These are phyloP conservation scores for Pleurotus tuber-regium DNA, from an alignment of 768 basidiomycete genomes.

Conservation along the genomic window DNA sequence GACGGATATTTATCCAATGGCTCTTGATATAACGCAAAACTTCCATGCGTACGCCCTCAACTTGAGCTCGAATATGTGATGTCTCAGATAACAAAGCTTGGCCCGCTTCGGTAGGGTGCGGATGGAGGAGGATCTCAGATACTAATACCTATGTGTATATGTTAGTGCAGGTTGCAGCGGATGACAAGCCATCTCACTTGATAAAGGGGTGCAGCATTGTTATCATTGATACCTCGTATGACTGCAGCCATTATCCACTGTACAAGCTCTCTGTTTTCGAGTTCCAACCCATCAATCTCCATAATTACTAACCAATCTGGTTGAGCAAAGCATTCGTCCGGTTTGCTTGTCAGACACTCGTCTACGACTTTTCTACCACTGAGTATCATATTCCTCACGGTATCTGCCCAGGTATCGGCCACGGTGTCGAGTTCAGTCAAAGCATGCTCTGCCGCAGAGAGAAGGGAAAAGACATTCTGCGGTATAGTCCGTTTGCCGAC, in stretches of 20 bases:
- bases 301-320: slow-evolving; percentile 75
- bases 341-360: slow-evolving; percentile 54
- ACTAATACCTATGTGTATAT: slow-evolving; percentile 59
- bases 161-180: neutral
- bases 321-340: slow-evolving; percentile 64
- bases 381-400: slow-evolving; percentile 64
- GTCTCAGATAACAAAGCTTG: slow-evolving; percentile 66
- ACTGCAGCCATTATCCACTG: slow-evolving; percentile 72
- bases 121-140: slow-evolving; percentile 66
- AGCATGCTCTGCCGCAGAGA: slow-evolving; percentile 66
- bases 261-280: slow-evolving; percentile 77
- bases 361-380: slow-evolving; percentile 61
- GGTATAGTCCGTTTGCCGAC: slow-evolving; percentile 69
- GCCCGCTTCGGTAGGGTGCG: slow-evolving; percentile 56
- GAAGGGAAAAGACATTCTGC: slow-evolving; percentile 60
- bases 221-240: slow-evolving; percentile 59
- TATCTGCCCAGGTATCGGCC: slow-evolving; percentile 71
- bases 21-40: slow-evolving; percentile 73
- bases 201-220: slow-evolving; percentile 68
- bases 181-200: slow-evolving; percentile 46
- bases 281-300: slow-evolving; percentile 67
- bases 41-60: slow-evolving; percentile 70
- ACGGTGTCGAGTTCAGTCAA: slow-evolving; percentile 48
- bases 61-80: slow-evolving; percentile 65
- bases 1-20: slow-evolving; percentile 73